Conservation (phyloP, 208 protist genomes). For the Leptomonas pyrrhocoris region DNA sequence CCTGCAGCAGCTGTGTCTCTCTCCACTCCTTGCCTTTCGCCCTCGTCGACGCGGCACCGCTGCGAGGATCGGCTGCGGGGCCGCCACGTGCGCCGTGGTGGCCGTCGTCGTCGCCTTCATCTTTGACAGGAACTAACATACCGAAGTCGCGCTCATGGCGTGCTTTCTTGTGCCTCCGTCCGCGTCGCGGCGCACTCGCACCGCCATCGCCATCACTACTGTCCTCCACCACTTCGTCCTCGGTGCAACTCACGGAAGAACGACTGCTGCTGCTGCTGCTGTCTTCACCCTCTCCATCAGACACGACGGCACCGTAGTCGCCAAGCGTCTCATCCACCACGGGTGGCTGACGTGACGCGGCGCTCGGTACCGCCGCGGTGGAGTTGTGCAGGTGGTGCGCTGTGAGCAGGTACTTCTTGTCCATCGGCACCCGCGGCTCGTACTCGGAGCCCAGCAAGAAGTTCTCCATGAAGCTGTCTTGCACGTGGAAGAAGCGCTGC, state of each 20-base stretch:
- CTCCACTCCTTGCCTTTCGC: background rate
- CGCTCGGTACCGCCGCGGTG: background rate
- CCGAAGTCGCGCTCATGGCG: conserved; percentile 39
- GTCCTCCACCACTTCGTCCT: background rate
- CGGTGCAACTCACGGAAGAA: background rate
- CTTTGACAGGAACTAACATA: conserved; percentile 24
- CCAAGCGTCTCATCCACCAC: conserved; percentile 10
- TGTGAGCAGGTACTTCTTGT: conserved; percentile 61
- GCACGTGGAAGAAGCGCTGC: conserved; percentile 93
- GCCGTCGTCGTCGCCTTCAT: conserved; percentile 10
- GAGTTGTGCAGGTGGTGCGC: conserved; percentile 37
- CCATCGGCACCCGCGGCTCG: conserved; percentile 50
- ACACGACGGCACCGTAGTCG: conserved; percentile 24
- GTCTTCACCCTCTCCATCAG: conserved; percentile 10
- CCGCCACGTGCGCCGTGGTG: background rate
- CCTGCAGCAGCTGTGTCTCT: conserved; percentile 47
- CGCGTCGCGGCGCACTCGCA: background rate
- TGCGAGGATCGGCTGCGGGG: no score
- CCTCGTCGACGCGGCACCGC: no score
- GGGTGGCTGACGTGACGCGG: conserved; percentile 8
- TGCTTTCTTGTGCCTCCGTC: background rate
- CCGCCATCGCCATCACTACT: background rate
- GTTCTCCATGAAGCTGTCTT: conserved; percentile 88
- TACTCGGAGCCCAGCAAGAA: conserved; percentile 92
- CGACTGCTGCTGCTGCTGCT: background rate